Evolutionary conservation across 805 yeast genomes (phyloP).

Genomic region (Ogataea paraovalis): DNA sequence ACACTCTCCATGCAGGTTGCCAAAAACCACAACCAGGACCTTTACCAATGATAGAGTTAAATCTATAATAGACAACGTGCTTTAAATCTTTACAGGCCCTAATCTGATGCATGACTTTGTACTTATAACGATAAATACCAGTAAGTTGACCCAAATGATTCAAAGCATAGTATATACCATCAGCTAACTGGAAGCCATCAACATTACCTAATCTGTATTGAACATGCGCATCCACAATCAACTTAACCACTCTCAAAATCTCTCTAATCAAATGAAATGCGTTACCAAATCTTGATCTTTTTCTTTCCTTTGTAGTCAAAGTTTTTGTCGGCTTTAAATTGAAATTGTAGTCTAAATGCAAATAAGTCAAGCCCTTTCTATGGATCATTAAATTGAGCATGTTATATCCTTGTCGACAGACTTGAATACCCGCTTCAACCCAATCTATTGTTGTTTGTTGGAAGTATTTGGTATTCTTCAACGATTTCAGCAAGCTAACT

Average conservation of each 20-base stretch:
- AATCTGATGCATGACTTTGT: constrained; percentile 97
- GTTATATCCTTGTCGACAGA: constrained; percentile 89
- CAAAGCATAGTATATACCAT: constrained; percentile 84
- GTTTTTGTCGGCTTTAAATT: constrained; percentile 96
- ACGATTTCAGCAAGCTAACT: constrained; percentile 55
- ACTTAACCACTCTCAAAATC: constrained; percentile 74
- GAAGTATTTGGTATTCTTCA: constrained; percentile 80
- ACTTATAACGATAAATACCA: constrained; percentile 94
- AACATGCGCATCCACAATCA: constrained; percentile 90
- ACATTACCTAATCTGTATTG: constrained; percentile 86
- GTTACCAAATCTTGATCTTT: constrained; percentile 92
- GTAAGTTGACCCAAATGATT: constrained; percentile 95
- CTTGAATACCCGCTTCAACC: constrained; percentile 97
- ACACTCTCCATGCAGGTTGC: constrained; percentile 99
- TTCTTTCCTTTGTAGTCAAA: constrained; percentile 91
- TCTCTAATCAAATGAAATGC: constrained; percentile 94
- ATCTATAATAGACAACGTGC: constrained; percentile 82
- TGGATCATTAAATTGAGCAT: constrained; percentile 89
- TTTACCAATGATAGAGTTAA: constrained; percentile 84
- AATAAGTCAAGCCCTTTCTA: constrained; percentile 82
- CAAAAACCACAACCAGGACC: constrained; percentile 99
- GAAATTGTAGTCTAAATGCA: constrained; percentile 93
- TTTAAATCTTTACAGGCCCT: constrained; percentile 93
- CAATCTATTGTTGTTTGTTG: constrained; percentile 92
- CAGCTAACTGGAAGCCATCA: constrained; percentile 92